Evolutionary conservation across 805 yeast species (phyloP).

Genomic region (Monosporozyma siamensis): DNA sequence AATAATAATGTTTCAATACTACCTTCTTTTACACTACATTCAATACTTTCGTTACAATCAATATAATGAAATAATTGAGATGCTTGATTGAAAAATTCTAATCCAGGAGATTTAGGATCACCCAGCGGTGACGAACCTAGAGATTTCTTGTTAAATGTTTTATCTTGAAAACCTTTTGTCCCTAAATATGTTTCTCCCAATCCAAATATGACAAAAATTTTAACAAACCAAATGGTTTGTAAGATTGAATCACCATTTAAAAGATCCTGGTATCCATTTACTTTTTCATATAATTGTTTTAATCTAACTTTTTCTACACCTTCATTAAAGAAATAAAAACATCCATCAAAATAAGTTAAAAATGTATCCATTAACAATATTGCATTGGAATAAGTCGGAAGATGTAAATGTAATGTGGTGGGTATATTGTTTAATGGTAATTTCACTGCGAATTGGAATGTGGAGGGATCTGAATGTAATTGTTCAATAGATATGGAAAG

Average conservation of each 20-base stretch:
- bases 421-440: neutral
- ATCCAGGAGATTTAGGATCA: conserved; percentile 43
- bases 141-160: neutral
- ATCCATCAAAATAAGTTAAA: conserved; percentile 72
- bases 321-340: conserved; percentile 77
- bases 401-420: conserved; percentile 5
- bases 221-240: conserved; percentile 77
- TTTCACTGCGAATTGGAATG: neutral
- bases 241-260: conserved; percentile 41
- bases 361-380: conserved; percentile 66
- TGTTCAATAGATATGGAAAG: neutral
- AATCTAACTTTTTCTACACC: conserved; percentile 64
- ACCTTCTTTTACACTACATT: conserved; percentile 68
- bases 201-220: conserved; percentile 62
- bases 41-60: conserved; percentile 72
- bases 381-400: conserved; percentile 72
- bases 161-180: conserved; percentile 33
- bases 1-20: conserved; percentile 67
- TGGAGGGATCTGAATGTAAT: neutral
- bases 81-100: conserved; percentile 69
- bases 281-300: conserved; percentile 44
- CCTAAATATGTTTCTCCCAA: conserved; percentile 79
- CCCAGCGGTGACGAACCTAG: too few relatives aligned
- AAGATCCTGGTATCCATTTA: conserved; percentile 11
- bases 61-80: conserved; percentile 70